Evolutionary conservation across 306 rosid species (phyloP), one percentile per base, ranked within the genome.

Genomic region (Fagus crenata): DNA sequence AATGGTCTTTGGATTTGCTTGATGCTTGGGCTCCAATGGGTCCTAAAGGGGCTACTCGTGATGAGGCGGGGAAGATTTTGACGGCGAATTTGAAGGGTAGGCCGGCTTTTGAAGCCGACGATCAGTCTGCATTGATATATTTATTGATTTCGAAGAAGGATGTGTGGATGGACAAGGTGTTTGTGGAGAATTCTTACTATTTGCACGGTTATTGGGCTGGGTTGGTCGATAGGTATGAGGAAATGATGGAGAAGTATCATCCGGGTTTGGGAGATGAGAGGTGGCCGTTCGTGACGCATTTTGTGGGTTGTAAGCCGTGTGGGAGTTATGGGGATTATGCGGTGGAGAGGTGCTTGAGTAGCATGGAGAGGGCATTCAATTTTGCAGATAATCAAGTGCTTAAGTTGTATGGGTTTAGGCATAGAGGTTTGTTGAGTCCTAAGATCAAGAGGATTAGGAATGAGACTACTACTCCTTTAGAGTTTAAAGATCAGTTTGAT

Each of bases 1-100:
- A 95, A 83, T 95, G 99, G 99, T 89, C 97, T 61, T 70, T 95
- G 88, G 99, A 92, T 86, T 90, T 95, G 92, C 92, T 95, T 49
- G 99, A 95, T 86, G 92, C 68, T 32, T 95, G 99, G 99, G 97
- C 99, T 80, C 99, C 99, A 0, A 95, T 95, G 99, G 99, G 99
- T 13, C 99, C 99, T 0, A 95, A 92, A 69, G 97, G 99, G 55
- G 86, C 84, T 0, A 75, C 89, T 33, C 86, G 99, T 0, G 98
- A 96, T 14, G 98, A 96, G 82, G 98, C 98, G 0, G 99, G 99
- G 35, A 92, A 85, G 87, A 37, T 96, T 60, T 80, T 96, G 87
- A 96, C 98, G 0, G 97, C 99, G 0, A 76, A 89, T 73, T 83
- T 96, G 84, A 96, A 96, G 89, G 99, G 99, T 17, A 83, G 99